Conservation (phyloP, 2,329 filamentous ascomycete genomes). For the Diaporthe ampelina region DNA sequence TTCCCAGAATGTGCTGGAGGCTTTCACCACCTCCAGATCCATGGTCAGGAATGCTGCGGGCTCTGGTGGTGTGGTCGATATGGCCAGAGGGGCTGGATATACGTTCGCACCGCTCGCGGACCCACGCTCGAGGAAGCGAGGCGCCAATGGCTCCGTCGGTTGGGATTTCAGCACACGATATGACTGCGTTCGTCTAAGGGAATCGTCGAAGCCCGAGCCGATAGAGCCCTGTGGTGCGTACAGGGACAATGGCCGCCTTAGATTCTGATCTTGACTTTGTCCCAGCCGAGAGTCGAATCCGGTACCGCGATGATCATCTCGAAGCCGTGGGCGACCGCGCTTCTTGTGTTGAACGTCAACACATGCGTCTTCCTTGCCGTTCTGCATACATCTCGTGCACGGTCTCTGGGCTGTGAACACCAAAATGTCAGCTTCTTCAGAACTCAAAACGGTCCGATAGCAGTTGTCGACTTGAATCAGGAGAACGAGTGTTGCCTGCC, state of each 20-base stretch:
- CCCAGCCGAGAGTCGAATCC: conserved; percentile 68
- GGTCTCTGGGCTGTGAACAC: conserved; percentile 76
- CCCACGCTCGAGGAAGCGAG: conserved; percentile 66
- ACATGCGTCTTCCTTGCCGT: conserved; percentile 85
- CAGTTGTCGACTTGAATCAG: background rate
- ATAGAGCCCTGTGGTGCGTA: conserved; percentile 62
- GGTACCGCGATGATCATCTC: conserved; percentile 74
- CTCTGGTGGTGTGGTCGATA: conserved; percentile 59
- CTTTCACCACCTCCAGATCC: conserved; percentile 70
- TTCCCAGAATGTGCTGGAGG: conserved; percentile 68
- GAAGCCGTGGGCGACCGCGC: conserved; percentile 80
- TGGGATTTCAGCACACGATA: conserved; percentile 70
- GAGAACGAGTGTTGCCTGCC: conserved; percentile 33
- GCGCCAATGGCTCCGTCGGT: conserved; percentile 60
- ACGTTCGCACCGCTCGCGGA: conserved; percentile 63
- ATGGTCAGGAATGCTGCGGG: conserved; percentile 71
- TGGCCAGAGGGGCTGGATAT: conserved; percentile 61
- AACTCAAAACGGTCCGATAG: background rate
- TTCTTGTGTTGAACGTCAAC: conserved; percentile 91
- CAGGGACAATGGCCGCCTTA: conserved; percentile 65
- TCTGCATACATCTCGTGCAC: conserved; percentile 82
- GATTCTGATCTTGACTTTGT: conserved; percentile 58
- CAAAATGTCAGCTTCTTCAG: conserved; percentile 31
- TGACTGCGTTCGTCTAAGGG: conserved; percentile 60
- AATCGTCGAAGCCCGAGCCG: conserved; percentile 61